These are phyloP conservation scores for Coniochaeta ligniaria DNA, from an alignment of 2,329 filamentous ascomycete species.

Conservation along the genomic window DNA sequence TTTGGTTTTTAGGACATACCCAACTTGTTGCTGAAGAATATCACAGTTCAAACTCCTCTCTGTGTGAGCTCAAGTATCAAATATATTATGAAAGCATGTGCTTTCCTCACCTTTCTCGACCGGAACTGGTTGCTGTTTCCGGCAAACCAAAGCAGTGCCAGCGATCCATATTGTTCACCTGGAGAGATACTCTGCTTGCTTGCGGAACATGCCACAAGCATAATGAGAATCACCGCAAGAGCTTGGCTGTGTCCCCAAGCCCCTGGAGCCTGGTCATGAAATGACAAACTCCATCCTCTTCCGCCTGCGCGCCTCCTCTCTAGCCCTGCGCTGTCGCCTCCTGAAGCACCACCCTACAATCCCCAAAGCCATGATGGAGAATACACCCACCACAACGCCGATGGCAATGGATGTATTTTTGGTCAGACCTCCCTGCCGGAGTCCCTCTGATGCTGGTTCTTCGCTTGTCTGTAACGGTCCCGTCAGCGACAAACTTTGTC, in stretches of 20 bases:
- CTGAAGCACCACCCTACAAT: constrained; percentile 12
- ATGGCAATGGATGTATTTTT: constrained; percentile 10
- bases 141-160: background rate
- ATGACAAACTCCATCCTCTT: constrained; percentile 17
- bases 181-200: background rate
- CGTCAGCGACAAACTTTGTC: background rate
- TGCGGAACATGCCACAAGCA: background rate
- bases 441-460: background rate
- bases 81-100: background rate
- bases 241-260: background rate
- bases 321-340: constrained; percentile 10
- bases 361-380: constrained; percentile 10
- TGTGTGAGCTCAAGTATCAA: background rate
- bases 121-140: background rate
- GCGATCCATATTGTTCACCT: background rate
- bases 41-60: background rate
- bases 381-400: constrained; percentile 16
- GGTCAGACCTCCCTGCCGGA: background rate
- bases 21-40: background rate
- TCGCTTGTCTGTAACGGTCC: background rate
- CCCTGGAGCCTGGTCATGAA: constrained; percentile 6
- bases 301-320: constrained; percentile 12
- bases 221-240: background rate
- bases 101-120: background rate
- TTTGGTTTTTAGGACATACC: background rate